phyloP scores from a whole-genome alignment of 257 asterid genomes.

The Rubia yunnanensis region DNA sequence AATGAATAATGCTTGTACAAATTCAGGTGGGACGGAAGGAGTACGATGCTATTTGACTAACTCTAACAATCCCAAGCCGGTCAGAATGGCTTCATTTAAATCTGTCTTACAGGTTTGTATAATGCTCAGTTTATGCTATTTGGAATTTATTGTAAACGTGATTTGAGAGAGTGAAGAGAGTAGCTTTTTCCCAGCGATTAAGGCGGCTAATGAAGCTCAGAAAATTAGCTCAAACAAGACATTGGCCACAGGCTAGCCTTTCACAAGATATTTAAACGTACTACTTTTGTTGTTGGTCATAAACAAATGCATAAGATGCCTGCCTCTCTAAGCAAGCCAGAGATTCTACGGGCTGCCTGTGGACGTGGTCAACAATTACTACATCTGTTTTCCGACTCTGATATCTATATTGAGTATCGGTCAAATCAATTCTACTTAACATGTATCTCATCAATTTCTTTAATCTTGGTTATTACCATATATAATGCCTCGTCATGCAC shows the following conservation, averaged over 20 bases:
- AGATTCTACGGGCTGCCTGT: conserved; percentile 27
- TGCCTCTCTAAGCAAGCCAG: conserved; percentile 24
- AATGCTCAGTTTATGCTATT: no score
- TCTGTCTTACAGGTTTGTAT: no score
- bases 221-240: conserved; percentile 16
- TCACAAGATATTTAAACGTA: conserved; percentile 32
- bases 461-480: no score
- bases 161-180: no score
- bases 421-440: neutral
- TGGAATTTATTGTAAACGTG: no score
- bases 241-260: conserved; percentile 38
- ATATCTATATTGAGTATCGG: neutral
- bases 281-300: no score
- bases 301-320: conserved; percentile 14
- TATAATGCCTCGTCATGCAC: neutral
- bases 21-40: no score
- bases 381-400: conserved; percentile 9
- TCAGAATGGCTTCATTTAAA: no score
- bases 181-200: neutral
- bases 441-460: neutral
- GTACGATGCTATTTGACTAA: no score
- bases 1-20: no score
- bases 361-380: conserved; percentile 10
- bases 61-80: no score
- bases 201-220: neutral